Percentiles rank a stretch among this genome's conserved stretches.
Conservation (phyloP, 306 rosid species). For the Castanea mollissima region DNA sequence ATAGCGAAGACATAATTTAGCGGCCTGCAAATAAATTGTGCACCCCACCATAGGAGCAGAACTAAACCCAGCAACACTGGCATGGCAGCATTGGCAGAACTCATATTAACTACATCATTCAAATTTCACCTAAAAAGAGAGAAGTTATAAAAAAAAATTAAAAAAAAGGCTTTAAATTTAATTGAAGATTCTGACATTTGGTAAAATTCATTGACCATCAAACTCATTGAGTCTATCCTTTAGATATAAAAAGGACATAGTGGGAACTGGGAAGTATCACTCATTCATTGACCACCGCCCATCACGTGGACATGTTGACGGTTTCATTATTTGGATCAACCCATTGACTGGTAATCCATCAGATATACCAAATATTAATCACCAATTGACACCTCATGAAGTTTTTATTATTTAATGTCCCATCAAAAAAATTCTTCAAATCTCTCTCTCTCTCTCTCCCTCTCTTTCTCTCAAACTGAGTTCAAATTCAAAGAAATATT, state of each 20-base stretch:
- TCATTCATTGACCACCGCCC: conserved; percentile 38
- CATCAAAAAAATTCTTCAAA: not conserved
- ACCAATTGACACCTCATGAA: conserved; percentile 3
- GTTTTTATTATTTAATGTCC: not conserved
- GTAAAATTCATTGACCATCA: not conserved
- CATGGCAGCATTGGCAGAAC: too few relatives aligned
- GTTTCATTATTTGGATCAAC: not conserved
- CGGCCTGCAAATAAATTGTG: too few relatives aligned
- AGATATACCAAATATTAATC: not conserved
- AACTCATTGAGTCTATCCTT: not conserved
- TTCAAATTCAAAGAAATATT: too few relatives aligned
- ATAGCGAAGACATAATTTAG: too few relatives aligned
- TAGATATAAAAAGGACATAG: not conserved
- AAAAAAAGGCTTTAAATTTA: not conserved
- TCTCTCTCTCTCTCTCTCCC: too few relatives aligned
- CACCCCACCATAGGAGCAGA: too few relatives aligned
- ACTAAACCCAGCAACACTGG: not conserved
- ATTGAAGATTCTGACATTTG: not conserved
- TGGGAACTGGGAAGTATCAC: not conserved
- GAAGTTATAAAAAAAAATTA: too few relatives aligned
- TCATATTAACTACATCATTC: too few relatives aligned
- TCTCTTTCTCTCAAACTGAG: too few relatives aligned
- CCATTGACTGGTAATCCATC: not conserved
- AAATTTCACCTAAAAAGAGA: too few relatives aligned
- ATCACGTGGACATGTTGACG: conserved; percentile 15